Conservation (phyloP, 805 yeast species). For the Teunomyces panamensis region DNA sequence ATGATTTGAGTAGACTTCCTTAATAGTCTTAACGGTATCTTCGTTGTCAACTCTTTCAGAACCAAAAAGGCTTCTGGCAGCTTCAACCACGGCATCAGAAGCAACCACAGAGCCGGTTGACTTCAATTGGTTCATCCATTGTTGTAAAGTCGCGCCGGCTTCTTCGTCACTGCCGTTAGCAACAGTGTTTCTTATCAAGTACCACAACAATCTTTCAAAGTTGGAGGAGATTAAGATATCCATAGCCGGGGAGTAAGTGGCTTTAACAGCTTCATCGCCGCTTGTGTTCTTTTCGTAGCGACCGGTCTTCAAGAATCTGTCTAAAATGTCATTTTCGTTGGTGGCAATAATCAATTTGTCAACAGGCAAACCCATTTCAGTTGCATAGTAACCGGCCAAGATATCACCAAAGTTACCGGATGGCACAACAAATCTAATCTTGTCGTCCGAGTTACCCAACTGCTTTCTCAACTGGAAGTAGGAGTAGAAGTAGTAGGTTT, state of each 20-base stretch:
- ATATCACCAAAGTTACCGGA: conserved; percentile 98
- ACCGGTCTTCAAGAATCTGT: conserved; percentile 87
- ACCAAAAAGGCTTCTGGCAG: conserved; percentile 67
- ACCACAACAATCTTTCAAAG: conserved; percentile 96
- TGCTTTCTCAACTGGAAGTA: conserved; percentile 66
- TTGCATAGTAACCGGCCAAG: conserved; percentile 93
- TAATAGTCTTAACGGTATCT: conserved; percentile 79
- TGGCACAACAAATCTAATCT: conserved; percentile 87
- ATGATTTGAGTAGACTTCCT: conserved; percentile 56
- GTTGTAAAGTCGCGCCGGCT: conserved; percentile 70
- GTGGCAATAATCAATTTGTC: conserved; percentile 90
- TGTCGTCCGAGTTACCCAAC: conserved; percentile 29
- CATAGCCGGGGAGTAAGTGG: conserved; percentile 97
- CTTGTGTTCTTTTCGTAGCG: conserved; percentile 68
- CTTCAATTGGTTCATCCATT: conserved; percentile 80
- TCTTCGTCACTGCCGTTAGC: conserved; percentile 49
- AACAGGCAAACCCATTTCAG: conserved; percentile 91
- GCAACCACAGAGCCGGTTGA: conserved; percentile 73
- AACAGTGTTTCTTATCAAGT: conserved; percentile 71
- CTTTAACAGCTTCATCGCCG: conserved; percentile 52
- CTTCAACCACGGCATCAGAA: conserved; percentile 57
- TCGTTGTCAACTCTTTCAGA: conserved; percentile 78
- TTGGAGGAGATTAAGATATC: conserved; percentile 93
- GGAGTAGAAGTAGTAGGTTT: conserved; percentile 92
- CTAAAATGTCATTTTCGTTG: conserved; percentile 90